These are phyloP conservation scores for Pestalotiopsis sp. DNA, from an alignment of 2,329 filamentous ascomycete species.

Conservation along the genomic window DNA sequence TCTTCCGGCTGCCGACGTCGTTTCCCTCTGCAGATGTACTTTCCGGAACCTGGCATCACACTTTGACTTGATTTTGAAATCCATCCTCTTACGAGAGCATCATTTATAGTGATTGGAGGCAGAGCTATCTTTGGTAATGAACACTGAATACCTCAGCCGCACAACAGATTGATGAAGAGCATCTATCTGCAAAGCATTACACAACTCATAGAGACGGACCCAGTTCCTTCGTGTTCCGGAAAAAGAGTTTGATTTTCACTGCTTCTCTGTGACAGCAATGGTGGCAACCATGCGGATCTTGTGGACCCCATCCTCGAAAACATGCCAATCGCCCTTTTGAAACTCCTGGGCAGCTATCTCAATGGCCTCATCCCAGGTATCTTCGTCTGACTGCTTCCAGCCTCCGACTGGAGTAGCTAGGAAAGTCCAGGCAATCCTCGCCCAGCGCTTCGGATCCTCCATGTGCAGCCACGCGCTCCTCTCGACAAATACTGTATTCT, in stretches of 20 bases:
- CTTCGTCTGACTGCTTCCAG: slow-evolving; percentile 14
- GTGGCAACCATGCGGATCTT: slow-evolving; percentile 15
- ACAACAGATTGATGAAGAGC: neutral
- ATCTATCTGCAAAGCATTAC: neutral
- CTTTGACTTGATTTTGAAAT: neutral
- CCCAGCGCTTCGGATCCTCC: slow-evolving; percentile 15
- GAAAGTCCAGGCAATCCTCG: slow-evolving; percentile 17
- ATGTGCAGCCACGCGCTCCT: slow-evolving; percentile 14
- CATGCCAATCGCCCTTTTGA: slow-evolving; percentile 4
- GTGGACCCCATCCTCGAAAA: slow-evolving; percentile 10
- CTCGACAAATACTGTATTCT: slow-evolving; percentile 13
- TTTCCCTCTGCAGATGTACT: neutral
- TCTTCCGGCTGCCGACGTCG: neutral
- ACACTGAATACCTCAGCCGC: no score
- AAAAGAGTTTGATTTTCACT: neutral
- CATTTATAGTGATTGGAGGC: neutral
- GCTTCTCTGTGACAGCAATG: slow-evolving; percentile 10
- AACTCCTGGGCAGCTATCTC: slow-evolving; percentile 1
- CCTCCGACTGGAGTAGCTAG: slow-evolving; percentile 15
- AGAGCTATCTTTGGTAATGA: neutral
- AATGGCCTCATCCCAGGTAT: slow-evolving; percentile 16
- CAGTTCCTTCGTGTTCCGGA: neutral
- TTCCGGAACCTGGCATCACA: neutral
- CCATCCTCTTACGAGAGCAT: neutral
- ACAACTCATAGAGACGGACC: neutral